Evolutionary conservation across 2,329 filamentous ascomycete species (phyloP), one percentile per base, ranked within the genome.

Genomic region (Clarireedia monteithiana): DNA sequence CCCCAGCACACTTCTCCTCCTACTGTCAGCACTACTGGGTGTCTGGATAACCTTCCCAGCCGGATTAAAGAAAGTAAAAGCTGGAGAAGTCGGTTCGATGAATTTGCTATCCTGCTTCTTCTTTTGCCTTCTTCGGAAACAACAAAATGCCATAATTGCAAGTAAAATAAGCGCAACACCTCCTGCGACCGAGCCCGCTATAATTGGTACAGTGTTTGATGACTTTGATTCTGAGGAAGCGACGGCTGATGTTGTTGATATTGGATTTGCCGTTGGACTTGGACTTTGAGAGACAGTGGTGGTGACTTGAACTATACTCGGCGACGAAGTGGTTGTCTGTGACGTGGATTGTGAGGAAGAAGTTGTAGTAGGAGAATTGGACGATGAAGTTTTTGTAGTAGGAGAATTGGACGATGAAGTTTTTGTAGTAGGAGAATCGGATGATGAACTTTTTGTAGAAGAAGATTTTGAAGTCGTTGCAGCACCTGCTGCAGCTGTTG

Each of bases 41-140:
- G 53, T 23, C 27, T 36, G 38, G 15, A 50, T 10, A 2, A 15
- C 27, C 39, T 50, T 55, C 15, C 53, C 53, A 1, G 47, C 50
- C 26, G 53, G 48, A 23, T 6, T 55, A 45, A 36, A 55, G 23
- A 55, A 55, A 3, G 49, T 27, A 12, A 55, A 44, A 2, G 26
- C 20, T 2, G 53, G 47, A 26, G 30, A 48, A 12, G 50, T 36
- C 10, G 39, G 23, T 2, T 50, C 47, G 3, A 17, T 44, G 26
- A 55, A 50, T 34, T 34, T 34, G n/a, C 27, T 50, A 7, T 55
- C 34, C 40, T 39, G 48, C 38, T 42, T 55, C 14, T 50, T 55
- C 53, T 50, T 55, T 23, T 55, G 53, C 15, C 47, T 34, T 7
- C 49, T 40, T 3, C 47, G 26, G 27, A 55, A 45, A 39, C 47